A percentile compares a stretch with the other conserved stretches of the same genome.
Conservation (phyloP, 2,329 filamentous ascomycete species). For the Botrytis hyacinthi region DNA sequence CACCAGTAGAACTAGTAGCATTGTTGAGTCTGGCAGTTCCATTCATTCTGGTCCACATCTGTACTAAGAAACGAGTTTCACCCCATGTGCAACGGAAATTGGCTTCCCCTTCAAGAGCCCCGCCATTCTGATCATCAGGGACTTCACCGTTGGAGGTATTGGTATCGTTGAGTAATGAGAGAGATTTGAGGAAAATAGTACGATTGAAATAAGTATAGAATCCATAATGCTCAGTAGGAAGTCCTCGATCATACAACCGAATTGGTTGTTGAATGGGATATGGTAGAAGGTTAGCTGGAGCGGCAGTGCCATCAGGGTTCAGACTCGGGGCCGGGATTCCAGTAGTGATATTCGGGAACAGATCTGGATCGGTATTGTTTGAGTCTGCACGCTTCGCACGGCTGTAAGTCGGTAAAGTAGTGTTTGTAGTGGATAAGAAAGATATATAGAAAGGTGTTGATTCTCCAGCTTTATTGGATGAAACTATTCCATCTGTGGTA, state of each 20-base stretch:
- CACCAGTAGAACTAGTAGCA: slow-evolving; percentile 23
- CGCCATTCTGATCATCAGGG: slow-evolving; percentile 54
- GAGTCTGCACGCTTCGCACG: slow-evolving; percentile 23
- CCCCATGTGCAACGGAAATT: slow-evolving; percentile 57
- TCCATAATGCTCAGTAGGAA: slow-evolving; percentile 81
- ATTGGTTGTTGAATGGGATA: slow-evolving; percentile 72
- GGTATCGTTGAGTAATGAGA: slow-evolving; percentile 46
- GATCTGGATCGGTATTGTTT: slow-evolving; percentile 22
- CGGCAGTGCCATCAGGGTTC: slow-evolving; percentile 68
- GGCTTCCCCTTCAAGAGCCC: slow-evolving; percentile 52
- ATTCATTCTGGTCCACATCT: slow-evolving; percentile 60
- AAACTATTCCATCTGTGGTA: slow-evolving; percentile 72
- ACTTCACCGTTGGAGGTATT: slow-evolving; percentile 43
- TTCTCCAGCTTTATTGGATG: slow-evolving; percentile 72
- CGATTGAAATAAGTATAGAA: slow-evolving; percentile 93
- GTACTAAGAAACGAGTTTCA: slow-evolving; percentile 60
- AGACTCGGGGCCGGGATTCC: slow-evolving; percentile 63
- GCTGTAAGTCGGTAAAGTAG: slow-evolving; percentile 34
- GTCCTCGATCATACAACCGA: slow-evolving; percentile 78
- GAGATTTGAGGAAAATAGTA: slow-evolving; percentile 74
- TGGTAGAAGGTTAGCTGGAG: slow-evolving; percentile 69
- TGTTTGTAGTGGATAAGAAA: slow-evolving; percentile 53
- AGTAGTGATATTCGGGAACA: slow-evolving; percentile 46
- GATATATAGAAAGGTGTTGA: slow-evolving; percentile 86
- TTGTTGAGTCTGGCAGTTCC: slow-evolving; percentile 46